phyloP scores from a whole-genome alignment of 176 grass and related monocot species.

The Oryza nivara region DNA sequence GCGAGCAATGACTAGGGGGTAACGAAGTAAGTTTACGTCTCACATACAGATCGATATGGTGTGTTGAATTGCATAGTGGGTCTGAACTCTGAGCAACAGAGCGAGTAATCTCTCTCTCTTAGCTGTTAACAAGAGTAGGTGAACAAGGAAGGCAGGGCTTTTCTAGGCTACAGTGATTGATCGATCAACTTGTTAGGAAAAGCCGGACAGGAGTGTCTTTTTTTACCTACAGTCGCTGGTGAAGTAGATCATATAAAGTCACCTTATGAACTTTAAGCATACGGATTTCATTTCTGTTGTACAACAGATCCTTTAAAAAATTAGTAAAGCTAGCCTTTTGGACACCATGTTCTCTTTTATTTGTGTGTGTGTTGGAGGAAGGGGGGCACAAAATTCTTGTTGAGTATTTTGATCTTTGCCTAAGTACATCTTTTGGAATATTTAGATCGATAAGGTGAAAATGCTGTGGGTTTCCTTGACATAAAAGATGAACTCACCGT shows the following conservation, averaged over 20 bases:
- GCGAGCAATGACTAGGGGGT: background rate
- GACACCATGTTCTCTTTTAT: background rate
- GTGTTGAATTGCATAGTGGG: background rate
- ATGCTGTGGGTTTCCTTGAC: background rate
- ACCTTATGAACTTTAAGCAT: background rate
- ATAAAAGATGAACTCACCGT: background rate
- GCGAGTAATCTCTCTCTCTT: background rate
- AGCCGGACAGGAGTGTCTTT: background rate
- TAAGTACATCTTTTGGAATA: background rate
- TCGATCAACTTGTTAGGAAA: slow-evolving; percentile 8
- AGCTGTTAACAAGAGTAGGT: too few relatives aligned
- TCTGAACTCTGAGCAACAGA: background rate
- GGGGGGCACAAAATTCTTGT: background rate
- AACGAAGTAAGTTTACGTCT: background rate
- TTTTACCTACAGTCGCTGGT: background rate
- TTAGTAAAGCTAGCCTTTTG: background rate
- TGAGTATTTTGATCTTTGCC: background rate
- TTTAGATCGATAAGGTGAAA: background rate
- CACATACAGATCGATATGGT: slow-evolving; percentile 9
- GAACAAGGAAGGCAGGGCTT: background rate
- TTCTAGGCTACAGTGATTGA: background rate
- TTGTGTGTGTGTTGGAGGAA: background rate
- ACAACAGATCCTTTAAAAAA: background rate
- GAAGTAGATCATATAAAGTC: background rate
- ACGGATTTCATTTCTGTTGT: background rate